Base-by-base conservation (phyloP, 2,329 filamentous ascomycete species). In the Fusarium poae region DNA sequence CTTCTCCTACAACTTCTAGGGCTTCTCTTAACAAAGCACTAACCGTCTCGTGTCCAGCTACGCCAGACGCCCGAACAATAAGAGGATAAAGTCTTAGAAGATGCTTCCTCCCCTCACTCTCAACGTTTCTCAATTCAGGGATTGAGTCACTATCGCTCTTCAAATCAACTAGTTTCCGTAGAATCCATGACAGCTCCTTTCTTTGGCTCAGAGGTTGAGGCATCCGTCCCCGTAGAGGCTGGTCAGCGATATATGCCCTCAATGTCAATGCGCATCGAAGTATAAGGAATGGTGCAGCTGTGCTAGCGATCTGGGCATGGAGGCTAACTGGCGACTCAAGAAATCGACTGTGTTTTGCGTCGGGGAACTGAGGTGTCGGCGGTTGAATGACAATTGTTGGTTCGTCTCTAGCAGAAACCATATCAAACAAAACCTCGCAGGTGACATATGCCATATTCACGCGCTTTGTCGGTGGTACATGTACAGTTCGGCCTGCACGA, bases 181-280 rank as follows among this genome's bases (percentile, higher is more conserved):
- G 82, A 25, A 94, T 84, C 74, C 92, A 91, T 6, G 92, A 77
- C 13, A 99, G 81, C 76, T 97, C 96, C 65, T 87, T 90, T 43
- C 92, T 87, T 75, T 97, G 92, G 11, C 89, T 90, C 7, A 93
- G 83, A 1, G 95, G 95, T 77, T 96, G 92, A 6, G 96, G 96
- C 89, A 97, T 96, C 50, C 90, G 87, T 0, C 96, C 94, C 16
- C 96, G 86, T 21, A 99, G 83, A 1, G 95, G 94, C 76, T 97
- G 95, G 77, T 99, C 96, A 6, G 94, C 92, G 45, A 97, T 90
- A 76, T 97, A 98, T 1, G 90, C 85, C 57, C 93, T 90, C n/a
- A 98, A 81, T 0, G 92, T 90, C 18, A 97, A 83, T 0, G 92
- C 93, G 15, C 92, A 89, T 4, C 96, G 89, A 3, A 97, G 82